A percentile compares a stretch with the other conserved stretches of the same genome.
These are phyloP conservation scores for Mucor indicus DNA, from an alignment of 371 early-diverging fungal species.

Conservation along the genomic window DNA sequence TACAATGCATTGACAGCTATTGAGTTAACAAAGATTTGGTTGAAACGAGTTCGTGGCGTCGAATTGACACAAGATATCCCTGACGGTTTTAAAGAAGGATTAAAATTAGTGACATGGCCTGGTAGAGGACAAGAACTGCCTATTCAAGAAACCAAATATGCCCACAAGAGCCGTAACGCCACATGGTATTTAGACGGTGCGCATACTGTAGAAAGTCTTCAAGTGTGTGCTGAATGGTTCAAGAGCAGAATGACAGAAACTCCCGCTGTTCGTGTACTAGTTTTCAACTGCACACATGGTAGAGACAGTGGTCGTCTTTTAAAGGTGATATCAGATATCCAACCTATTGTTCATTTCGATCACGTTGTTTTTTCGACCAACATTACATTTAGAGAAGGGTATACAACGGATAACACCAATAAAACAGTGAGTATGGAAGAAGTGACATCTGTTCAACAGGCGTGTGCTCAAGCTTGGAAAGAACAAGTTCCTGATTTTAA, in stretches of 20 bases:
- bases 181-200: conserved; percentile 92
- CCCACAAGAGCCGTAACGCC: conserved; percentile 34
- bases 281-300: conserved; percentile 90
- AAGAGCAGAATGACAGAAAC: conserved; percentile 21
- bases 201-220: conserved; percentile 87
- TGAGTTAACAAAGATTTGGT: conserved; percentile 65
- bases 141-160: conserved; percentile 33
- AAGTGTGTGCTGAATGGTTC: conserved; percentile 82
- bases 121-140: conserved; percentile 78
- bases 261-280: conserved; percentile 47
- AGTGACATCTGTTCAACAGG: conserved; percentile 54
- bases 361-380: conserved; percentile 79
- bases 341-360: conserved; percentile 46
- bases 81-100: conserved; percentile 53
- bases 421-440: conserved; percentile 57
- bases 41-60: conserved; percentile 39
- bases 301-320: conserved; percentile 65
- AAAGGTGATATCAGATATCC: conserved; percentile 39
- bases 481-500: conserved; percentile 31
- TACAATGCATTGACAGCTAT: conserved; percentile 83
- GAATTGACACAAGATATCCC: conserved; percentile 33
- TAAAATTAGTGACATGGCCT: conserved; percentile 77
- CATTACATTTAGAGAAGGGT: conserved; percentile 53
- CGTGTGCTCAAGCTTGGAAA: conserved; percentile 51
- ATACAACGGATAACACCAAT: conserved; percentile 62